phyloP scores from a whole-genome alignment of 2,329 filamentous ascomycete genomes.

The Talaromyces sp. region DNA sequence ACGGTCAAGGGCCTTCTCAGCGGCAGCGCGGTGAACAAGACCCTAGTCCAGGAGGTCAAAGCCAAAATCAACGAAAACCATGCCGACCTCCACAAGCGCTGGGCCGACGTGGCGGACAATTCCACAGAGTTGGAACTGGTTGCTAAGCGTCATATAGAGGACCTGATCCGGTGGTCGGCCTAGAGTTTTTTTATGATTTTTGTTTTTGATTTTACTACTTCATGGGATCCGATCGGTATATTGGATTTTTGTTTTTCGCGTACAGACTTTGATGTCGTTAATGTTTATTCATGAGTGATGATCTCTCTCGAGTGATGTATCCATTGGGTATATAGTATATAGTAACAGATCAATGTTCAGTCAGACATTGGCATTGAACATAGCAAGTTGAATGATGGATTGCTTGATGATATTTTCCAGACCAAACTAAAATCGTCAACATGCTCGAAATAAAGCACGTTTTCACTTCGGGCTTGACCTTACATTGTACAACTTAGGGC shows the following conservation, averaged over 20 bases:
- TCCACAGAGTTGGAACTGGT: slow-evolving; percentile 6
- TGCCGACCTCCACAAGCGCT: not conserved
- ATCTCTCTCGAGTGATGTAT: not conserved
- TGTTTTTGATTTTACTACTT: not conserved
- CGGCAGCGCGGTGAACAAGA: not conserved
- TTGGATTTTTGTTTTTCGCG: not conserved
- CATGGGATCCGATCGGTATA: not conserved
- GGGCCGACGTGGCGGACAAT: slow-evolving; percentile 2
- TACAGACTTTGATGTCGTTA: not conserved
- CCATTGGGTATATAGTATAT: not conserved
- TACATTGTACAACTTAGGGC: not conserved
- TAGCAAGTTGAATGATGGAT: not conserved
- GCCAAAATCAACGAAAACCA: not conserved
- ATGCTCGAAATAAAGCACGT: too few species aligned
- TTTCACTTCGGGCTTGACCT: too few species aligned
- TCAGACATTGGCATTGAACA: not conserved
- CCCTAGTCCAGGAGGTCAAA: not conserved
- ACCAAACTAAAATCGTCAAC: too few species aligned
- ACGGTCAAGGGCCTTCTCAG: slow-evolving; percentile 15
- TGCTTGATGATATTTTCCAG: too few species aligned
- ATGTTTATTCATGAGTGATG: slow-evolving; percentile 1
- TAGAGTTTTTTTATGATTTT: not conserved
- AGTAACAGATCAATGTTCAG: not conserved
- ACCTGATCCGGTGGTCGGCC: not conserved
- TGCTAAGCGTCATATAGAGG: slow-evolving; percentile 7